Base-by-base conservation (phyloP, 1,284 basidiomycete species). In the Schizophyllum amplum region DNA sequence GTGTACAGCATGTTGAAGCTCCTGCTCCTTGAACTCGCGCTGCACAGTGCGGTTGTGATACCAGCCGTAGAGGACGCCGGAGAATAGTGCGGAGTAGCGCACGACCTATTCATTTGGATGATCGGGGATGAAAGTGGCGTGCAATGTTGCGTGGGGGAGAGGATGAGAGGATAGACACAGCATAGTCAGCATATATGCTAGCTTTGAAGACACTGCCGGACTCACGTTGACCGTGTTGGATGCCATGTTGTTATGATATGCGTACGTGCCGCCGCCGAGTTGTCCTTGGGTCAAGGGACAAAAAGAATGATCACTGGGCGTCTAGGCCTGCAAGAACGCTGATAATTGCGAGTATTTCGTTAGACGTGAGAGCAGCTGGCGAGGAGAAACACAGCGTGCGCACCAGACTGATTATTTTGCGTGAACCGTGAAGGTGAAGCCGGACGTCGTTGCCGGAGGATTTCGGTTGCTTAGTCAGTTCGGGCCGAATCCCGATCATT, bases 21-120 rank as follows among this genome's bases (percentile, higher is more conserved):
- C 86, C 62, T 86, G 79, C 61, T 80, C 76, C 72, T 97, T 86
- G 69, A 90, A 84, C 63, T 83, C 78, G 64, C 85, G 83, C 76
- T 97, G 94, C 64, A 99, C 77, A 69, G 94, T 90, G 68, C 90
- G 84, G 69, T 89, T 87, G 79, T 98, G 96, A 66, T 86, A 80
- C 71, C 97, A 87, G 67, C 97, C 96, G 73, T 98, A 99, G 71
- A 87, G 76, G 66, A 98, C 83, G 69, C 96, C 96, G 57, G 83
- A 81, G 62, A 90, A 76, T 64, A 99, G 85, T 55, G 96, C 94
- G 46, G 94, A 88, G 76, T 98, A 99, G 67, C 96, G 92, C 68
- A 91, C 90, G 71, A 98, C 95, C 96, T 99, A 42, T 42, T 42
- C 13, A 17, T 2, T 13, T 13, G 33, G 13, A 17, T 42, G 33